Evolutionary conservation across 257 asterid species (phyloP).

Genomic region (Echites panduratus): DNA sequence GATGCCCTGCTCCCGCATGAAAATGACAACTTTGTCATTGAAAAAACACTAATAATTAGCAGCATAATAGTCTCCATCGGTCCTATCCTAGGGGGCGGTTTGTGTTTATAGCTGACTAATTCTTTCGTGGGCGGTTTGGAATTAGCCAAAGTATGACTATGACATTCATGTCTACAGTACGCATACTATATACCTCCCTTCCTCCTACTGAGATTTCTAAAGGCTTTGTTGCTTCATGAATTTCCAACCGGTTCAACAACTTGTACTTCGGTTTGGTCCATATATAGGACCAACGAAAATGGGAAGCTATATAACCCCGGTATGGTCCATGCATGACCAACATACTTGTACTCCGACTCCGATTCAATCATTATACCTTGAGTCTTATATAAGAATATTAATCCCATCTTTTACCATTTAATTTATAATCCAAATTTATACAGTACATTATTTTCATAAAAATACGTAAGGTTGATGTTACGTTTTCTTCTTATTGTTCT

Average conservation of each 20-base stretch:
- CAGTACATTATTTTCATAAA: no score
- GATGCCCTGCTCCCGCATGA: background rate
- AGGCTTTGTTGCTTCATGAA: slow-evolving; percentile 13
- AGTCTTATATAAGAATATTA: no score
- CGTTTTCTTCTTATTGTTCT: background rate
- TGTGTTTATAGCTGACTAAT: slow-evolving; percentile 17
- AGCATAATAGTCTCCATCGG: background rate
- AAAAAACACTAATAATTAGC: background rate
- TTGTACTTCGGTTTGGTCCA: slow-evolving; percentile 5
- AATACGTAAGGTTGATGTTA: no score
- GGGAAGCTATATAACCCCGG: no score
- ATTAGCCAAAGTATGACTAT: slow-evolving; percentile 5
- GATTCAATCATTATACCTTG: no score
- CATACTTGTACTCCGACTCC: no score
- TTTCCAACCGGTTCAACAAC: slow-evolving; percentile 28
- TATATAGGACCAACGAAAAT: no score
- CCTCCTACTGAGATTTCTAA: background rate
- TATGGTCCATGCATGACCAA: no score
- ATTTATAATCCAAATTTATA: no score
- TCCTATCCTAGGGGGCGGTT: background rate
- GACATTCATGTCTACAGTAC: no score
- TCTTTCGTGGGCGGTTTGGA: slow-evolving; percentile 1
- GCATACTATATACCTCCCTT: background rate
- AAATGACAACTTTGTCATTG: background rate
- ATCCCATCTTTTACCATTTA: no score